A percentile compares a stretch with the other conserved stretches of the same genome.
phyloP scores from a whole-genome alignment of 176 grass and related monocot genomes.

The Guadua angustifolia region DNA sequence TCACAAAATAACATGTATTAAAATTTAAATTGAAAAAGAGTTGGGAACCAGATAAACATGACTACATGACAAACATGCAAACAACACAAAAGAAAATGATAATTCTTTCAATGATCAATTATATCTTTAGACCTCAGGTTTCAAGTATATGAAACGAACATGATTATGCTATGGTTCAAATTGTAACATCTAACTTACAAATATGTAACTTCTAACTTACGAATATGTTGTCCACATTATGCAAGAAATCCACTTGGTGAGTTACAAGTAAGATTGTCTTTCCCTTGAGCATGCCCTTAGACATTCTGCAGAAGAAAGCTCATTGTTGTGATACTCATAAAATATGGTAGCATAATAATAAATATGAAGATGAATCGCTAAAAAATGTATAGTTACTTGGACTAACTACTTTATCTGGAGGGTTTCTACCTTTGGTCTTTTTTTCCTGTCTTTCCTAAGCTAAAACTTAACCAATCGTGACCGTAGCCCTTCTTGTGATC shows the following conservation, averaged over 20 bases:
- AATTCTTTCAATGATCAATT: no score
- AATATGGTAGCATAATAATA: neutral
- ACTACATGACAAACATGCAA: no score
- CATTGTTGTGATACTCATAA: neutral
- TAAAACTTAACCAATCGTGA: neutral
- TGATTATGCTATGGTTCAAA: no score
- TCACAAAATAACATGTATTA: no score
- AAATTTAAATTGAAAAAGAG: no score
- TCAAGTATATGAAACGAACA: no score
- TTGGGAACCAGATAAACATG: no score
- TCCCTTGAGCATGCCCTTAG: conserved; percentile 56
- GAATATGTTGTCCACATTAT: conserved; percentile 70
- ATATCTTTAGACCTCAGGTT: no score
- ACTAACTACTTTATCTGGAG: neutral
- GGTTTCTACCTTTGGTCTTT: neutral
- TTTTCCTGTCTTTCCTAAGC: neutral
- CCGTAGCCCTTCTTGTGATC: neutral
- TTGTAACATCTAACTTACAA: no score
- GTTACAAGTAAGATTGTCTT: conserved; percentile 80
- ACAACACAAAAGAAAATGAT: no score
- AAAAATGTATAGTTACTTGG: neutral
- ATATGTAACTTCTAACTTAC: conserved; percentile 37
- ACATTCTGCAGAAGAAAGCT: conserved; percentile 53
- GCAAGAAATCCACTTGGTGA: conserved; percentile 85
- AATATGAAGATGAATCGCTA: neutral